phyloP scores from a whole-genome alignment of 352 stramenopile genomes.

The Thraustotheca clavata region DNA sequence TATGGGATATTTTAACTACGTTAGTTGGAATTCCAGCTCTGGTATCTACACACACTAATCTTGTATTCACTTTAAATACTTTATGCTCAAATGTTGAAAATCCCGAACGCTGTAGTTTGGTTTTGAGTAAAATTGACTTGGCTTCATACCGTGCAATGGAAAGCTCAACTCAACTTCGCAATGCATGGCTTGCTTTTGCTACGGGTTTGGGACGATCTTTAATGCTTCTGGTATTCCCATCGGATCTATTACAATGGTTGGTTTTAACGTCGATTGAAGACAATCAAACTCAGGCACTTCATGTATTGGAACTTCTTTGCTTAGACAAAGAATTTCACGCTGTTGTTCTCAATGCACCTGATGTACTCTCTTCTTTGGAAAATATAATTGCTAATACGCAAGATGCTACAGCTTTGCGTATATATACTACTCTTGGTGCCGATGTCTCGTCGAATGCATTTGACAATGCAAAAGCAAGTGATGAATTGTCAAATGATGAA shows the following conservation, averaged over 20 bases:
- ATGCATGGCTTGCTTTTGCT: neutral
- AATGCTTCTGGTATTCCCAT: neutral
- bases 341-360: neutral
- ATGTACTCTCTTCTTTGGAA: neutral
- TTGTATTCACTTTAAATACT: neutral
- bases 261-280: constrained; percentile 12
- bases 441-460: neutral
- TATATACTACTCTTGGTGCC: constrained; percentile 6
- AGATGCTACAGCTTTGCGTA: neutral
- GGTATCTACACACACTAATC: neutral
- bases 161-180: neutral
- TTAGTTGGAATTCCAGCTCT: neutral
- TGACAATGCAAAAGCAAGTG: neutral
- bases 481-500: neutral
- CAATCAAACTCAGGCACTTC: neutral
- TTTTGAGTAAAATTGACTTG: neutral
- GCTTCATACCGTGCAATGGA: neutral
- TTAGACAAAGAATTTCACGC: neutral
- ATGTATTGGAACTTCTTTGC: neutral
- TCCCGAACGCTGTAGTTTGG: neutral
- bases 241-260: constrained; percentile 13
- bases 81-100: neutral
- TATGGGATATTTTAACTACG: constrained; percentile 1
- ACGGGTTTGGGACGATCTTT: neutral
- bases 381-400: neutral